Evolutionary conservation across 2,329 filamentous ascomycete genomes (phyloP).

Genomic region (Biscogniauxia marginata): DNA sequence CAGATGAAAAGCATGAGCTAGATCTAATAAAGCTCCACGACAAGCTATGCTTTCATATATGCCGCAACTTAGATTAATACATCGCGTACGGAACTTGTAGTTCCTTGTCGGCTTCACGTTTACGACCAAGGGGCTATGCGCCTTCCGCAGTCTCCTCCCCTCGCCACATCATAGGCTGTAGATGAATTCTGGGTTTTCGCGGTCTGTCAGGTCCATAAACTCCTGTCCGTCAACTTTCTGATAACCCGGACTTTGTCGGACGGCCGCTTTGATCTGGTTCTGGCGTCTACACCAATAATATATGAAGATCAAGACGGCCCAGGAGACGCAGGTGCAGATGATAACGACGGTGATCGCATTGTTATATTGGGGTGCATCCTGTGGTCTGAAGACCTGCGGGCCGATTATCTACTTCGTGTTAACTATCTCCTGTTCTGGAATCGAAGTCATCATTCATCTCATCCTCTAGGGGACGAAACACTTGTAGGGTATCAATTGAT

Average conservation of each 20-base stretch:
- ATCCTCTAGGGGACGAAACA: too few species aligned
- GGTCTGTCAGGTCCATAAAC: conserved; percentile 65
- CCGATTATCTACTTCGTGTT: conserved; percentile 32
- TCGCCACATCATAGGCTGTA: conserved; percentile 47
- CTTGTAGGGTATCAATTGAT: too few species aligned
- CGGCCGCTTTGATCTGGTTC: conserved; percentile 57
- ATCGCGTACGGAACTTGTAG: background rate
- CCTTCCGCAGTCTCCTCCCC: background rate
- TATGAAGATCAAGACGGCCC: conserved; percentile 59
- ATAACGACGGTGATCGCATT: conserved; percentile 64
- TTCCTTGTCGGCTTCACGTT: background rate
- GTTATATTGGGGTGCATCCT: conserved; percentile 58
- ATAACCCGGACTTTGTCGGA: conserved; percentile 55
- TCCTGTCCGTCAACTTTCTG: conserved; percentile 64
- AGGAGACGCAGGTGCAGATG: conserved; percentile 53
- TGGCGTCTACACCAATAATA: conserved; percentile 59
- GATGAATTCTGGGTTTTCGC: conserved; percentile 63
- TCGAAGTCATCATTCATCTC: too few species aligned
- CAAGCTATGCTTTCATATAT: background rate
- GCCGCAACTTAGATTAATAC: background rate
- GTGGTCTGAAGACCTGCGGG: conserved; percentile 55
- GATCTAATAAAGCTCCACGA: background rate
- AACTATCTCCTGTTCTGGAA: background rate
- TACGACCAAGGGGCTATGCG: background rate
- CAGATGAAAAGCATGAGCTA: conserved; percentile 11